Conservation (phyloP, 2,329 filamentous ascomycete species). For the Pseudocercospora crystallina region DNA sequence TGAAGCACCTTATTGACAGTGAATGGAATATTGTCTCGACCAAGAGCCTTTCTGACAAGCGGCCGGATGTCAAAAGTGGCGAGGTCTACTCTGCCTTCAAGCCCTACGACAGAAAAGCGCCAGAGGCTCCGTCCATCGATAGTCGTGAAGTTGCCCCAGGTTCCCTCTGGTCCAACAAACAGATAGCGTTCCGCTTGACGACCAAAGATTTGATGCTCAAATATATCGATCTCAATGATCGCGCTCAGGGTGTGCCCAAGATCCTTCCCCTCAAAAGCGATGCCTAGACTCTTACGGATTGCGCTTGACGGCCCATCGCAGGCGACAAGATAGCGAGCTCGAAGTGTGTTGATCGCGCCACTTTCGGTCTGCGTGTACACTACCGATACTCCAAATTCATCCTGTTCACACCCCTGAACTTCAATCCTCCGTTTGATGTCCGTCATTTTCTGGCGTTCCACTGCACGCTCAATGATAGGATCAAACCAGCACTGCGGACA, state of each 20-base stretch:
- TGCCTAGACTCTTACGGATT: conserved; percentile 3
- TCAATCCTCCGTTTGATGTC: conserved; percentile 1
- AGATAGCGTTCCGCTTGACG: conserved; percentile 4
- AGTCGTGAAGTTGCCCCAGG: conserved; percentile 10
- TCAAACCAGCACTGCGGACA: conserved; percentile 10
- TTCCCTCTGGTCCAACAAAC: conserved; percentile 4
- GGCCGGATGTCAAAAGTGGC: conserved; percentile 4
- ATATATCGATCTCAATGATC: conserved; percentile 5
- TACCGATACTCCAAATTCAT: background rate
- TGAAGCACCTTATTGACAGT: conserved; percentile 3
- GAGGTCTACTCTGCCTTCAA: conserved; percentile 3
- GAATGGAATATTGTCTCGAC: conserved; percentile 3
- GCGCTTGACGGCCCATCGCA: conserved; percentile 7
- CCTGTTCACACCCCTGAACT: conserved; percentile 1
- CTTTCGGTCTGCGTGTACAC: conserved; percentile 1
- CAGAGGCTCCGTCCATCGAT: conserved; percentile 7
- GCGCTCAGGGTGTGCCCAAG: conserved; percentile 6
- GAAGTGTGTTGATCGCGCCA: background rate
- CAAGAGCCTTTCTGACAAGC: conserved; percentile 1
- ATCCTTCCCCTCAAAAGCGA: conserved; percentile 4
- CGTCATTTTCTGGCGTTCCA: conserved; percentile 4
- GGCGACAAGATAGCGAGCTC: conserved; percentile 3
- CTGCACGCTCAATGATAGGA: conserved; percentile 1
- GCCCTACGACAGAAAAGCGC: conserved; percentile 2
- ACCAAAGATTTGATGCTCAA: background rate